phyloP scores from a whole-genome alignment of 2,329 filamentous ascomycete species.

The Coleophoma eucalyptorum region DNA sequence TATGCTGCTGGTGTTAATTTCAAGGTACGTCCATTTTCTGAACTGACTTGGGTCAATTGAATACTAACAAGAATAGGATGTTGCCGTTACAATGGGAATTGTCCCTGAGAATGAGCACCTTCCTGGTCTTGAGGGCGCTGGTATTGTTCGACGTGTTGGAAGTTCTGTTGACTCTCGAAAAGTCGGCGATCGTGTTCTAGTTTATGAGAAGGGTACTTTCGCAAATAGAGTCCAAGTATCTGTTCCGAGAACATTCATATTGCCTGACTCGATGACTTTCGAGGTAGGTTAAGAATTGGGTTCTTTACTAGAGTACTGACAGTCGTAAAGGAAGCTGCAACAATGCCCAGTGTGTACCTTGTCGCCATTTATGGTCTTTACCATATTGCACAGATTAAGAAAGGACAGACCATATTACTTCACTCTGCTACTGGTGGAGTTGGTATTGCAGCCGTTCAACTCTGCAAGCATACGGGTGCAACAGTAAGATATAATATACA shows the following conservation, averaged over 20 bases:
- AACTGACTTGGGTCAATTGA: neutral
- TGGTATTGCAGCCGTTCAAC: slow-evolving; percentile 26
- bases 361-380: slow-evolving; percentile 10
- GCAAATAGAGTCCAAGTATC: slow-evolving; percentile 6
- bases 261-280: slow-evolving; percentile 34
- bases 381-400: slow-evolving; percentile 10
- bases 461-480: slow-evolving; percentile 21
- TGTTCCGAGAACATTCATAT: slow-evolving; percentile 13
- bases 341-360: slow-evolving; percentile 31
- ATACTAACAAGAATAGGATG: slow-evolving; percentile 1
- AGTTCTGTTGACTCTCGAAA: slow-evolving; percentile 11
- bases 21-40: slow-evolving; percentile 10
- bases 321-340: slow-evolving; percentile 27
- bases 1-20: slow-evolving; percentile 18
- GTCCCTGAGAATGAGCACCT: slow-evolving; percentile 10
- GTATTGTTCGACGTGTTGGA: slow-evolving; percentile 22
- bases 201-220: slow-evolving; percentile 6
- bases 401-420: slow-evolving; percentile 25
- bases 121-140: slow-evolving; percentile 20
- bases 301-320: neutral
- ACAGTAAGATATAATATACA: slow-evolving; percentile 17
- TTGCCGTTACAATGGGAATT: slow-evolving; percentile 15
- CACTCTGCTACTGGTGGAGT: slow-evolving; percentile 26
- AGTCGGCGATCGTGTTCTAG: slow-evolving; percentile 18
- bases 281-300: slow-evolving; percentile 1